Evolutionary conservation across 257 asterid species (phyloP).

Genomic region (Scutellaria barbata): DNA sequence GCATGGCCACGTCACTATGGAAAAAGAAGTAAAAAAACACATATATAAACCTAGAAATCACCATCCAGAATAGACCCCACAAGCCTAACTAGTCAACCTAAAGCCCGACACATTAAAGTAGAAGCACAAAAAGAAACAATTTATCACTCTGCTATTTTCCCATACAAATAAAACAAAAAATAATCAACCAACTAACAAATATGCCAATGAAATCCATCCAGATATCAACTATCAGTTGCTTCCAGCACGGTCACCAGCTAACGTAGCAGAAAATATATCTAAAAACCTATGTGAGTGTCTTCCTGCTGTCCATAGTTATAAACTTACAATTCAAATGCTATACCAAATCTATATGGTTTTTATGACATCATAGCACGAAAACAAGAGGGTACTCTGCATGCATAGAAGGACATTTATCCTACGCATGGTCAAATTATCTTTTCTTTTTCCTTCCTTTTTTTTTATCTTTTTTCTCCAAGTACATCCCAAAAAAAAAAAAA

Average conservation of each 20-base stretch:
- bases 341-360: background rate
- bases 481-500: background rate
- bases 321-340: constrained; percentile 9
- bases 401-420: background rate
- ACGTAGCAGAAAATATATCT: background rate
- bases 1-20: background rate
- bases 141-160: background rate
- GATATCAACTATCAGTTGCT: constrained; percentile 8
- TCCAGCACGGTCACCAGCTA: constrained; percentile 20
- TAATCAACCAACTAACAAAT: constrained; percentile 6
- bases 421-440: background rate
- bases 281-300: background rate
- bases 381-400: constrained; percentile 9
- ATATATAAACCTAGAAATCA: background rate
- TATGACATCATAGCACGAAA: background rate
- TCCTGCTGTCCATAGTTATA: constrained; percentile 2
- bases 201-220: constrained; percentile 23
- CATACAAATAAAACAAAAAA: background rate
- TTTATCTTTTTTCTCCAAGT: background rate
- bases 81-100: background rate
- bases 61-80: background rate
- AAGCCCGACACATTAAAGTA: constrained; percentile 2
- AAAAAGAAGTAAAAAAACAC: background rate
- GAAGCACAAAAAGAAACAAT: constrained; percentile 5
- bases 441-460: background rate